Percentiles rank a stretch among this genome's conserved stretches.
These are phyloP conservation scores for Maudiozyma humilis DNA, from an alignment of 1,139 yeast species.

Conservation along the genomic window DNA sequence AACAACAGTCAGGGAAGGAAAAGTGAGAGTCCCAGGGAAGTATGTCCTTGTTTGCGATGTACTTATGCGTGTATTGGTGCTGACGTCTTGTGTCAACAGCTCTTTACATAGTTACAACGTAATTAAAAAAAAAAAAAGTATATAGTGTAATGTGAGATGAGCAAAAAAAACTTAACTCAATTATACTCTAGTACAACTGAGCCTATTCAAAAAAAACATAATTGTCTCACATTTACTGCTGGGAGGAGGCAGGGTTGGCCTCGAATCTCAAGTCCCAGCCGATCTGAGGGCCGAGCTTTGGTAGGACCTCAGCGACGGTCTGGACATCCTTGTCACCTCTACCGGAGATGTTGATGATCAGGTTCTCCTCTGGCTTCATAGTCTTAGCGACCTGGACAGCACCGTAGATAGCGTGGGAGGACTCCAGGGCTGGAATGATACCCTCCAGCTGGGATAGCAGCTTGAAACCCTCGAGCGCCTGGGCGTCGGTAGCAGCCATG, in stretches of 20 bases:
- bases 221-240: too few relatives aligned
- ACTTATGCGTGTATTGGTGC: too few relatives aligned
- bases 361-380: conserved; percentile 67
- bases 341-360: conserved; percentile 87
- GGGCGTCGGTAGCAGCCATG: conserved; percentile 86
- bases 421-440: conserved; percentile 95
- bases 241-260: conserved; percentile 26
- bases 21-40: too few relatives aligned
- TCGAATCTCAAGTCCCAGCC: conserved; percentile 96
- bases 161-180: too few relatives aligned
- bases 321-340: conserved; percentile 99
- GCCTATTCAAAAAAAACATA: too few relatives aligned
- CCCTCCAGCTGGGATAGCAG: conserved; percentile 90
- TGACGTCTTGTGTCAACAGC: too few relatives aligned
- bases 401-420: conserved; percentile 92
- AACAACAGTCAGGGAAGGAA: too few relatives aligned
- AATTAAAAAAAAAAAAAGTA: too few relatives aligned
- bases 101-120: too few relatives aligned
- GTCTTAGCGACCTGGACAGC: conserved; percentile 84
- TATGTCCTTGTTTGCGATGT: too few relatives aligned
- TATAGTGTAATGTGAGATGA: too few relatives aligned
- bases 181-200: too few relatives aligned
- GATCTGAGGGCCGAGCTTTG: conserved; percentile 78
- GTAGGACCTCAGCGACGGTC: conserved; percentile 90
- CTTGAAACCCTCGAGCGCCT: conserved; percentile 86